Percentiles rank a stretch among this genome's conserved stretches.
phyloP scores from a whole-genome alignment of 139 green algal species.

The Chara braunii region DNA sequence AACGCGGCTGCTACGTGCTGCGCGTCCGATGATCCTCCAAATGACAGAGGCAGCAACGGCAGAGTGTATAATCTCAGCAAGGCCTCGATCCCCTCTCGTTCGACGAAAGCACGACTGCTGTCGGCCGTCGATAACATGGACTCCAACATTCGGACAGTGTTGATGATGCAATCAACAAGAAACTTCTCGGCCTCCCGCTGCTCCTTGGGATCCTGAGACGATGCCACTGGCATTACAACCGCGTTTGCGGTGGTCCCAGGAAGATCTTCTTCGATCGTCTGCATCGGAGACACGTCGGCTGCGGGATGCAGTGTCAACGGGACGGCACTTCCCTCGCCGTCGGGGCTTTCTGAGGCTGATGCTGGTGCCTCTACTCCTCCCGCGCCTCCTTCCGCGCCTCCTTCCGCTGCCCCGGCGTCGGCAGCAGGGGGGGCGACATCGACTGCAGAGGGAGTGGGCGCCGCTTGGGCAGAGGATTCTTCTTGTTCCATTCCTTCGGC shows the following conservation, averaged over 20 bases:
- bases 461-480: no score
- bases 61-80: slow-evolving; percentile 66
- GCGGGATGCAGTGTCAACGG: no score
- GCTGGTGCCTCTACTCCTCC: no score
- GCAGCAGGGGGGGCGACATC: no score
- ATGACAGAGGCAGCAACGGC: slow-evolving; percentile 63
- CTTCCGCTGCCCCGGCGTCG: no score
- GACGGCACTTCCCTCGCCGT: no score
- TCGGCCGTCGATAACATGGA: slow-evolving; percentile 59
- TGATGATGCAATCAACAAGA: slow-evolving; percentile 64
- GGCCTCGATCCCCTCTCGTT: slow-evolving; percentile 63
- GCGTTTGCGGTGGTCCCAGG: not conserved
- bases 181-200: slow-evolving; percentile 39
- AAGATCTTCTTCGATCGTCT: not conserved
- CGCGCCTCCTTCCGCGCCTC: no score
- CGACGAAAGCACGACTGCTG: slow-evolving; percentile 58
- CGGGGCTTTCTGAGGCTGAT: no score
- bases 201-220: not conserved
- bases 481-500: no score
- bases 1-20: no score
- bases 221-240: not conserved
- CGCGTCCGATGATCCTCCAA: slow-evolving; percentile 60
- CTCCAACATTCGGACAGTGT: slow-evolving; percentile 73
- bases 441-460: no score
- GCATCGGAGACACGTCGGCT: not conserved